phyloP scores from a whole-genome alignment of 192 early-diverging fungal species.

The Coemansia erecta region DNA sequence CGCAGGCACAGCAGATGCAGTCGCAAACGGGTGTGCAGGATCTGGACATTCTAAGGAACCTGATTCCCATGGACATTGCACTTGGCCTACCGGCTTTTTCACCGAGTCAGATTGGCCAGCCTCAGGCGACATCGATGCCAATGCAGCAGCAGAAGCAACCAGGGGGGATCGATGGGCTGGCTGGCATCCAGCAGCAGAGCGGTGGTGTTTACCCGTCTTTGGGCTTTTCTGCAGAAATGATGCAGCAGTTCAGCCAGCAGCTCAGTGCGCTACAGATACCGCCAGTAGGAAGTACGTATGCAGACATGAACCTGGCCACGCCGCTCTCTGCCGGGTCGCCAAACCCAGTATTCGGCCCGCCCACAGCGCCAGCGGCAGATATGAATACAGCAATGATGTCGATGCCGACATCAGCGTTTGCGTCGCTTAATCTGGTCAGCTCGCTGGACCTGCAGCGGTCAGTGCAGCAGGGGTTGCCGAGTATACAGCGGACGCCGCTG shows the following conservation, averaged over 20 bases:
- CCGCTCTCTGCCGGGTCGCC: conserved; percentile 30
- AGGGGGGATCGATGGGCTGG: background rate
- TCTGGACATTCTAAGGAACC: conserved; percentile 13
- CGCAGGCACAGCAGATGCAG: conserved; percentile 8
- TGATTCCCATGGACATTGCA: conserved; percentile 50
- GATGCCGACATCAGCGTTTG: conserved; percentile 43
- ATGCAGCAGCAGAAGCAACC: conserved; percentile 5
- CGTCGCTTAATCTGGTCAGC: conserved; percentile 44
- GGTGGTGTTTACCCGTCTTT: background rate
- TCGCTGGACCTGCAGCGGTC: conserved; percentile 28
- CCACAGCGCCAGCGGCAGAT: conserved; percentile 1
- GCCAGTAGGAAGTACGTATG: conserved; percentile 3
- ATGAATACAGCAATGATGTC: conserved; percentile 9
- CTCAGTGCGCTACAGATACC: conserved; percentile 21
- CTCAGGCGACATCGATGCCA: background rate
- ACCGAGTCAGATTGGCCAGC: background rate
- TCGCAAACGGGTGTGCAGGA: conserved; percentile 1
- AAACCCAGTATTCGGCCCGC: conserved; percentile 22
- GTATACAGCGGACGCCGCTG: conserved; percentile 5
- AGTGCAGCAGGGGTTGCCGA: conserved; percentile 2
- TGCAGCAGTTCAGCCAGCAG: conserved; percentile 41
- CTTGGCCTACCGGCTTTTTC: conserved; percentile 33
- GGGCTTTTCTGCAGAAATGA: conserved; percentile 23
- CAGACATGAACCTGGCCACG: conserved; percentile 18
- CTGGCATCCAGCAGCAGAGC: conserved; percentile 3